Evolutionary conservation across 768 basidiomycete genomes (phyloP), one percentile per base, ranked within the genome.

Genomic region (Lepiota brunneoincarnata): DNA sequence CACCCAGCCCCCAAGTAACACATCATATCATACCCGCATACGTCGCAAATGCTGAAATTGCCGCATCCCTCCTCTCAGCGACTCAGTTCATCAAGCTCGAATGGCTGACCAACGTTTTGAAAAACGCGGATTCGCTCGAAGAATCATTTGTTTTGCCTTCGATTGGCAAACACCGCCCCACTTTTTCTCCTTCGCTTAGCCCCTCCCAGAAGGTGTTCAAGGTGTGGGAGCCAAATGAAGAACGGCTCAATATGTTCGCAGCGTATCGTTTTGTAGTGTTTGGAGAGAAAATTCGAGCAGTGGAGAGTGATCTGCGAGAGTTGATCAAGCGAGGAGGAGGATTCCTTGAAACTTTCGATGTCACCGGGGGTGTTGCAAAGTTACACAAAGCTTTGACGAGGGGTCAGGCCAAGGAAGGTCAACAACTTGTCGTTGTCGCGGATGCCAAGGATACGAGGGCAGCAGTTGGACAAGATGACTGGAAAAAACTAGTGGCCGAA

Each of bases 211-310:
- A 84, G 63, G 70, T 68, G 0, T 71, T 78, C 62, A 77, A 73
- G 23, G 69, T 80, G 2, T 90, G 89, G 89, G 80, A 84, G 54
- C 83, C 84, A 0, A 84, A 84, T 49, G 84, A 87, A 61, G 81
- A 75, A 51, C 75, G 89, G 7, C 60, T 81, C 7, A 72, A 75
- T 43, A 71, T 91, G 61, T 73, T 91, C 28, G 64, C 67, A 4
- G 65, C 67, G 0, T 78, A 73, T 55, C 74, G 83, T 6, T 89
- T 90, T 61, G 62, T 90, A 6, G 82, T 84, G 49, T 69, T 84
- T 4, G 78, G 78, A 1, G 85, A 87, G 59, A 79, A 75, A 44
- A 72, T 72, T 0, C 71, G 77, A n/a, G 75, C 81, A 35, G 62
- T 74, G 0, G 77, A 78, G 17, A 65, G 64, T 5, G 80, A 81